These are phyloP conservation scores for Erysimum cheiri DNA, from an alignment of 441 rosid species.

Conservation along the genomic window DNA sequence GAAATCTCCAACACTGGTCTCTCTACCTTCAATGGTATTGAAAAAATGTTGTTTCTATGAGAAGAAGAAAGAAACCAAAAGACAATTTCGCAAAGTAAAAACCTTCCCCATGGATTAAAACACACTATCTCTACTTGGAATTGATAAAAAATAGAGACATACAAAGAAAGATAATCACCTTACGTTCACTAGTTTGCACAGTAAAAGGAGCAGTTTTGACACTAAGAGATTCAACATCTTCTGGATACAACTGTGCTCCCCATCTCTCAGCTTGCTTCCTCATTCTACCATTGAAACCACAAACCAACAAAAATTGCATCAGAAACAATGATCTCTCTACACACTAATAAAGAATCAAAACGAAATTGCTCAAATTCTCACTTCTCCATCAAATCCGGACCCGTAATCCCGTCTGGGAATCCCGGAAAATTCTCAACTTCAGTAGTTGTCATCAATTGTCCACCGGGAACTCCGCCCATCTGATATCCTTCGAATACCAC, in stretches of 20 bases:
- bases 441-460: constrained; percentile 96
- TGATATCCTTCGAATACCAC: constrained; percentile 98
- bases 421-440: constrained; percentile 99
- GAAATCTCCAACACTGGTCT: constrained; percentile 3
- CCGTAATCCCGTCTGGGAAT: constrained; percentile 94
- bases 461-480: constrained; percentile 97
- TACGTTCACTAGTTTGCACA: constrained; percentile 77
- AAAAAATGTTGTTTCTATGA: background rate
- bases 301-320: background rate
- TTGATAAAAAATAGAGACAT: background rate
- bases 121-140: background rate
- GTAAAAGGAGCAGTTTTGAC: constrained; percentile 75
- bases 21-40: background rate
- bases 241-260: constrained; percentile 94
- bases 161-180: constrained; percentile 63
- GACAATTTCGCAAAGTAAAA: background rate
- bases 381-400: constrained; percentile 99
- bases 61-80: constrained; percentile 4
- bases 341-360: background rate
- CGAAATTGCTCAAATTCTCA: constrained; percentile 24
- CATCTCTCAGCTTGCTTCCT: constrained; percentile 94
- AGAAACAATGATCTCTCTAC: constrained; percentile 7
- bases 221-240: constrained; percentile 85
- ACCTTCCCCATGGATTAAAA: background rate
- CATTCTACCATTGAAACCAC: constrained; percentile 60